Percentiles rank a stretch among this genome's conserved stretches.
Conservation (phyloP, 352 stramenopile species). For the Phytophthora citrophthora region DNA sequence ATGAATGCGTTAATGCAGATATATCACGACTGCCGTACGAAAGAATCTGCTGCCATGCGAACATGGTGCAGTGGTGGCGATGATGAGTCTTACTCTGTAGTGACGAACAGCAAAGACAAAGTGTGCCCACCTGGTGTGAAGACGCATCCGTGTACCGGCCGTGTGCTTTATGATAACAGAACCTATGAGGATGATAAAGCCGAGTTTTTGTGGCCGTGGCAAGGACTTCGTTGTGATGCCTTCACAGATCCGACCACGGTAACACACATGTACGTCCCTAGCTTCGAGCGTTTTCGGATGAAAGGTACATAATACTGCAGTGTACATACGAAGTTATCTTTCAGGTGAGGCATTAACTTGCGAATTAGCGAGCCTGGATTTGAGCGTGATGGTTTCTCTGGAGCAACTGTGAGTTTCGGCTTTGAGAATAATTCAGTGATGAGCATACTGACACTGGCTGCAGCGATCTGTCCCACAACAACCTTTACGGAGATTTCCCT, state of each 20-base stretch:
- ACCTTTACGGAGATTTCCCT: conserved; percentile 59
- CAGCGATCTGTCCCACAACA: conserved; percentile 66
- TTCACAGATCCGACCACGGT: conserved; percentile 74
- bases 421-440: not conserved
- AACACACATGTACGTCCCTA: conserved; percentile 63
- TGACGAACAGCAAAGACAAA: not conserved
- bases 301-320: not conserved
- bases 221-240: conserved; percentile 69
- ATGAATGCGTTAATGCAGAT: conserved; percentile 53
- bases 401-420: conserved; percentile 61
- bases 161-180: conserved; percentile 44
- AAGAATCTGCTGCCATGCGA: conserved; percentile 47
- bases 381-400: conserved; percentile 75
- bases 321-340: conserved; percentile 49
- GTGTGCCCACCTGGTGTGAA: conserved; percentile 53
- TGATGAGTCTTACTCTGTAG: conserved; percentile 14
- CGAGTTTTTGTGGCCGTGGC: conserved; percentile 71
- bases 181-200: conserved; percentile 8
- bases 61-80: conserved; percentile 67
- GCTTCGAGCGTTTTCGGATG: not conserved
- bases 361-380: conserved; percentile 53
- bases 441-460: not conserved
- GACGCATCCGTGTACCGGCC: conserved; percentile 73
- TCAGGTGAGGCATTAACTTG: conserved; percentile 55
- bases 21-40: conserved; percentile 53